phyloP scores from a whole-genome alignment of 345 rosid genomes.

The Physaria fendleri region DNA sequence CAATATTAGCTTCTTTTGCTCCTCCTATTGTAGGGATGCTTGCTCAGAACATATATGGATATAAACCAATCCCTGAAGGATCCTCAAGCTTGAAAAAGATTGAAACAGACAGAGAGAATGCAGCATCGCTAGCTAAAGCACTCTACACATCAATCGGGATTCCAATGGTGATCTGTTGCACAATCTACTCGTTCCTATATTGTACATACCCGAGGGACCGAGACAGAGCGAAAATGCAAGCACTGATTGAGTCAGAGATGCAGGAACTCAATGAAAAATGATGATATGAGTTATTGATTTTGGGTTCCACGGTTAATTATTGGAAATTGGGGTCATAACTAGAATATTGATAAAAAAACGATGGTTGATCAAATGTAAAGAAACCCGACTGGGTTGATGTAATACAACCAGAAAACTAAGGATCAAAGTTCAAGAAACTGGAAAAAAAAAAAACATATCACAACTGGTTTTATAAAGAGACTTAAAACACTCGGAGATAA shows the following conservation, averaged over 20 bases:
- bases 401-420: not conserved
- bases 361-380: not conserved
- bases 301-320: too few species aligned
- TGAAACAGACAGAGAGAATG: conserved; percentile 67
- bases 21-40: conserved; percentile 81
- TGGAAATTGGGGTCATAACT: too few species aligned
- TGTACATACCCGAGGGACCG: conserved; percentile 74
- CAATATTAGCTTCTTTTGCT: conserved; percentile 77
- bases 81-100: conserved; percentile 39
- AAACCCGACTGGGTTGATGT: not conserved
- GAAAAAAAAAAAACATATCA: not conserved
- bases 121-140: conserved; percentile 77
- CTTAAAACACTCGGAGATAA: too few species aligned
- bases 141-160: conserved; percentile 66
- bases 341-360: too few species aligned
- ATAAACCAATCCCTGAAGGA: conserved; percentile 56
- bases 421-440: not conserved
- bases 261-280: conserved; percentile 27
- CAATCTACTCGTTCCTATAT: conserved; percentile 69
- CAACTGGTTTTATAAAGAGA: not conserved
- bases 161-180: conserved; percentile 70
- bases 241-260: conserved; percentile 69
- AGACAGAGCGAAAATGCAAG: conserved; percentile 72
- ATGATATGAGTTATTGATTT: too few species aligned
- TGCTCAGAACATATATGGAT: conserved; percentile 79